Conservation (phyloP, 345 rosid genomes). For the Hibiscus mutabilis region DNA sequence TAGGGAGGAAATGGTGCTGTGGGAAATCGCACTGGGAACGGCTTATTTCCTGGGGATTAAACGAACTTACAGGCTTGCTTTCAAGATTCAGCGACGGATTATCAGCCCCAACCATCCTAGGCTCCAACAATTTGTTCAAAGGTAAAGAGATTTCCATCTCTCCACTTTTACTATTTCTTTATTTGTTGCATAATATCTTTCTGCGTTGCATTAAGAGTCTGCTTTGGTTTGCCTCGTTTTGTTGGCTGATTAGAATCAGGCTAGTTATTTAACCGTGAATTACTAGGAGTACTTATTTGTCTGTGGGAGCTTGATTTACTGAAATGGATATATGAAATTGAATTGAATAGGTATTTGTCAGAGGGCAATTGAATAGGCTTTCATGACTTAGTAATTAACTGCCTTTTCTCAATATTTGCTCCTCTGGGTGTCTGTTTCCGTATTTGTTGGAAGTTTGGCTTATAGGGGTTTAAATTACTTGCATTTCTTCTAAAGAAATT, state of each 20-base stretch:
- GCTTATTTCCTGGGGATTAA: conserved; percentile 83
- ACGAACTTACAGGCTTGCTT: conserved; percentile 66
- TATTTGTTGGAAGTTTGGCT: background rate
- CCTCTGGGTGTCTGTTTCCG: background rate
- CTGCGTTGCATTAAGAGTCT: too few species aligned
- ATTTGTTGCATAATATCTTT: too few species aligned
- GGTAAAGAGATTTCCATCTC: conserved; percentile 25
- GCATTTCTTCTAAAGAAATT: background rate
- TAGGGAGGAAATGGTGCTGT: conserved; percentile 50
- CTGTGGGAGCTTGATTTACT: background rate
- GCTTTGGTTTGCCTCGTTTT: background rate
- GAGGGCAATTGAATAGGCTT: background rate
- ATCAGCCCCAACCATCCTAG: conserved; percentile 48
- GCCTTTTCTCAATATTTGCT: background rate
- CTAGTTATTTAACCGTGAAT: background rate
- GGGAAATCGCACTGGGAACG: conserved; percentile 86
- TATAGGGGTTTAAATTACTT: background rate
- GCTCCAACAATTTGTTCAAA: conserved; percentile 51
- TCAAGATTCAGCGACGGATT: conserved; percentile 62
- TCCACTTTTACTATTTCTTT: background rate
- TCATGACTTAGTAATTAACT: background rate
- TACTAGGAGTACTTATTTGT: background rate
- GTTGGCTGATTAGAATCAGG: too few species aligned
- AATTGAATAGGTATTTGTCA: background rate
- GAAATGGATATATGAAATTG: background rate